phyloP scores from a whole-genome alignment of 1,139 yeast species.

The Geotrichum phurueaensis region DNA sequence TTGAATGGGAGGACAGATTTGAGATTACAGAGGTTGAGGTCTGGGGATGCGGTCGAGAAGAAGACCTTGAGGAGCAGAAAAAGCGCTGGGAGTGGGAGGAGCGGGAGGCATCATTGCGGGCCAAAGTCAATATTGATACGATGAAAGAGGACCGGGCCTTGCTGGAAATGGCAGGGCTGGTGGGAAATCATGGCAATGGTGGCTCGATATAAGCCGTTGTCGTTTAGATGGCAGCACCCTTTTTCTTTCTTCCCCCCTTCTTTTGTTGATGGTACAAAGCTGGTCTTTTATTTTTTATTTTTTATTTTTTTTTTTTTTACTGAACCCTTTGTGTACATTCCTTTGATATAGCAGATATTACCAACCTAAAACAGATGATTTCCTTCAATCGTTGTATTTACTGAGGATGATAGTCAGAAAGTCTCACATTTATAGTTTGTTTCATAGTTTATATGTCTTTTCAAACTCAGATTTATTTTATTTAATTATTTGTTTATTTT shows the following conservation, averaged over 20 bases:
- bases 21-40: slow-evolving; percentile 73
- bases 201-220: slow-evolving; percentile 44
- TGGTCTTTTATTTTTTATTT: not conserved
- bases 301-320: not conserved
- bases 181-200: slow-evolving; percentile 66
- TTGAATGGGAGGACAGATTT: slow-evolving; percentile 65
- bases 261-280: too few species aligned
- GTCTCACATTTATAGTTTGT: too few species aligned
- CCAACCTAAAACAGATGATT: too few species aligned
- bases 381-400: too few species aligned
- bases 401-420: too few species aligned
- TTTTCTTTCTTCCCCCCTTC: too few species aligned
- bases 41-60: slow-evolving; percentile 82
- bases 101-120: slow-evolving; percentile 73
- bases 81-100: slow-evolving; percentile 90
- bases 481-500: too few species aligned
- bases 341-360: too few species aligned
- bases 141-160: slow-evolving; percentile 80
- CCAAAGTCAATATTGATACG: slow-evolving; percentile 56
- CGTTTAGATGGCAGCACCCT: not conserved
- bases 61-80: slow-evolving; percentile 69
- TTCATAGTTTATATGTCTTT: too few species aligned
- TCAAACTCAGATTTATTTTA: too few species aligned
- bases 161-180: slow-evolving; percentile 83
- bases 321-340: not conserved